These are phyloP conservation scores for Pestalotiopsis sp. DNA, from an alignment of 2,329 filamentous ascomycete species.

Conservation along the genomic window DNA sequence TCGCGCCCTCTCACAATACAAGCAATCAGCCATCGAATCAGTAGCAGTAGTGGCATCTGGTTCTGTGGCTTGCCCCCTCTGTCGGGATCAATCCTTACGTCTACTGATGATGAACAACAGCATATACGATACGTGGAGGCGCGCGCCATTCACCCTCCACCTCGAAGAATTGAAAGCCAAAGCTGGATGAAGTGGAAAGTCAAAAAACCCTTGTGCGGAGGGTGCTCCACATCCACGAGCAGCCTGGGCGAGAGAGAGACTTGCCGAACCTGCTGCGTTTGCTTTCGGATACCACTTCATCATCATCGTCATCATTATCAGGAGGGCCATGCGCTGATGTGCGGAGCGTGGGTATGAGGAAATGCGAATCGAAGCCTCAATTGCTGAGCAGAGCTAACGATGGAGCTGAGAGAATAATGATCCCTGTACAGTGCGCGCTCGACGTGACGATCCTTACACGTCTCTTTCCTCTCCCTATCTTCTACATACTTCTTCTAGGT, in stretches of 20 bases:
- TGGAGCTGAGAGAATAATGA: slow-evolving; percentile 4
- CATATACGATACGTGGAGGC: not conserved
- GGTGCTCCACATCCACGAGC: not conserved
- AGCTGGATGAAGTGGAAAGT: not conserved
- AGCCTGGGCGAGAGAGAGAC: not conserved
- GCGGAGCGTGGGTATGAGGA: not conserved
- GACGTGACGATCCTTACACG: not conserved
- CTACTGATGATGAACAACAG: not conserved
- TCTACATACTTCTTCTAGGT: not conserved
- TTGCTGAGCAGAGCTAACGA: not conserved
- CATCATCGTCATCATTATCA: not conserved
- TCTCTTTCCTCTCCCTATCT: not conserved
- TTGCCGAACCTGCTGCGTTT: not conserved
- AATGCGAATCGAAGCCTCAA: not conserved
- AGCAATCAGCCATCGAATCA: not conserved
- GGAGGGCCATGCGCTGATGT: not conserved
- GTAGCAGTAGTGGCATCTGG: not conserved
- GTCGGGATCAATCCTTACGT: not conserved
- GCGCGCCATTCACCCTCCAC: not conserved
- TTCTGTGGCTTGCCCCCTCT: not conserved
- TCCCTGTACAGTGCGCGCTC: not conserved
- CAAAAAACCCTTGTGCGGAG: not conserved
- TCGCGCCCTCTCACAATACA: not conserved
- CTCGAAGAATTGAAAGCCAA: not conserved
- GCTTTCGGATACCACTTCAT: not conserved